phyloP scores from a whole-genome alignment of 2,329 filamentous ascomycete species.

The Ilyonectria mors-panacis region DNA sequence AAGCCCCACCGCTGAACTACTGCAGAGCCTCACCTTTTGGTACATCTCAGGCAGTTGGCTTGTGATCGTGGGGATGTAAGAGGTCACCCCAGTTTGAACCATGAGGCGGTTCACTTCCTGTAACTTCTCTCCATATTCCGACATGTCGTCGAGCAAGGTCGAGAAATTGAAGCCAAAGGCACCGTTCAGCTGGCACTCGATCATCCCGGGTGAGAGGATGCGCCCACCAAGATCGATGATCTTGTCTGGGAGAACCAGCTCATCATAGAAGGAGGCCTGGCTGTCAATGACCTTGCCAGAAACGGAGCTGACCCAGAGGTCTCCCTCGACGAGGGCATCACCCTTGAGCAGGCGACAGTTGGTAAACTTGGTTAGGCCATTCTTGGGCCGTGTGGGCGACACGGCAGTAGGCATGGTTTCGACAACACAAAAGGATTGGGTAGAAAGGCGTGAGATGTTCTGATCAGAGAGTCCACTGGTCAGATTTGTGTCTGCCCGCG shows the following conservation, averaged over 20 bases:
- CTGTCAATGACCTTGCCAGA: slow-evolving; percentile 87
- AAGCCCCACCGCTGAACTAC: slow-evolving; percentile 34
- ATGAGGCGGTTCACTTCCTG: slow-evolving; percentile 79
- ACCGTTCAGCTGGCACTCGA: slow-evolving; percentile 93
- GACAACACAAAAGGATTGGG: slow-evolving; percentile 21
- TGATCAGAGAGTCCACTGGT: slow-evolving; percentile 16
- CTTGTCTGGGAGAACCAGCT: slow-evolving; percentile 78
- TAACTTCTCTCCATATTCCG: slow-evolving; percentile 81
- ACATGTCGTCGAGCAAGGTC: slow-evolving; percentile 77
- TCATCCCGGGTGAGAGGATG: slow-evolving; percentile 87
- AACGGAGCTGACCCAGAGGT: slow-evolving; percentile 89
- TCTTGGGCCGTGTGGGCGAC: slow-evolving; percentile 55
- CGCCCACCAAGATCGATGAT: slow-evolving; percentile 86
- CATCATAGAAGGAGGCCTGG: slow-evolving; percentile 77
- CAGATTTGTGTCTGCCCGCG: slow-evolving; percentile 15
- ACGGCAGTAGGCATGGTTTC: slow-evolving; percentile 64
- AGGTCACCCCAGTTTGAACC: slow-evolving; percentile 86
- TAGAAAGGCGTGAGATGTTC: slow-evolving; percentile 8
- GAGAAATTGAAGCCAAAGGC: slow-evolving; percentile 96
- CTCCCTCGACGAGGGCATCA: slow-evolving; percentile 77
- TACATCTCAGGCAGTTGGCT: slow-evolving; percentile 88
- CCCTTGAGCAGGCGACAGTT: slow-evolving; percentile 86
- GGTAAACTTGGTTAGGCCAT: slow-evolving; percentile 86
- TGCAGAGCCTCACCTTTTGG: slow-evolving; percentile 69
- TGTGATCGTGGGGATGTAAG: slow-evolving; percentile 88